Conservation (phyloP, 1,139 yeast genomes). For the Saccharomycopsis crataegensis region DNA sequence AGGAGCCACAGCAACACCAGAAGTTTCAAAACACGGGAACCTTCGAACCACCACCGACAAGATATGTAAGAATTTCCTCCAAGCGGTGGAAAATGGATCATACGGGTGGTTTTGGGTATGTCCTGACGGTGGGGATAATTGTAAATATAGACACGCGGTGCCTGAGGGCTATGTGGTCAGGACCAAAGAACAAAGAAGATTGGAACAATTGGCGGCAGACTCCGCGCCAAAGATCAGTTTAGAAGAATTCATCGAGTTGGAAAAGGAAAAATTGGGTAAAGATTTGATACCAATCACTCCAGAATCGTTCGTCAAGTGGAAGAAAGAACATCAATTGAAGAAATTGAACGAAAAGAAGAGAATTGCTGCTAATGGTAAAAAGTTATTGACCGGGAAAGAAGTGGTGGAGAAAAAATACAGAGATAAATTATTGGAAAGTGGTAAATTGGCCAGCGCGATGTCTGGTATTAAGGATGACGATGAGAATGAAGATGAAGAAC, state of each 20-base stretch:
- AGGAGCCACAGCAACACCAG: constrained; percentile 98
- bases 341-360: constrained; percentile 54
- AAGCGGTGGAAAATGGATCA: constrained; percentile 94
- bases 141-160: constrained; percentile 93
- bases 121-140: constrained; percentile 88
- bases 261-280: constrained; percentile 59
- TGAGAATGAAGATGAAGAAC: constrained; percentile 39
- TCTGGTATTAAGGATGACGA: constrained; percentile 27
- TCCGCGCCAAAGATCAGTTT: constrained; percentile 84
- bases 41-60: constrained; percentile 91
- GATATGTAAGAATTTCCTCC: constrained; percentile 89
- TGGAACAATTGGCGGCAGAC: constrained; percentile 82
- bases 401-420: constrained; percentile 61
- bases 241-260: constrained; percentile 94
- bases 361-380: constrained; percentile 42
- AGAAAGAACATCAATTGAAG: constrained; percentile 54
- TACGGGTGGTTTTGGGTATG: constrained; percentile 99
- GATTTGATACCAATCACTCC: constrained; percentile 81
- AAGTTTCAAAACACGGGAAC: constrained; percentile 87
- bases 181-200: constrained; percentile 89
- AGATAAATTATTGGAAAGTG: constrained; percentile 4
- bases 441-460: background rate
- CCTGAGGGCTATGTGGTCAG: constrained; percentile 96
- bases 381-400: constrained; percentile 69
- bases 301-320: constrained; percentile 83